Percentiles rank a stretch among this genome's conserved stretches.
phyloP scores from a whole-genome alignment of 2,329 filamentous ascomycete genomes.

The Calycina marina region DNA sequence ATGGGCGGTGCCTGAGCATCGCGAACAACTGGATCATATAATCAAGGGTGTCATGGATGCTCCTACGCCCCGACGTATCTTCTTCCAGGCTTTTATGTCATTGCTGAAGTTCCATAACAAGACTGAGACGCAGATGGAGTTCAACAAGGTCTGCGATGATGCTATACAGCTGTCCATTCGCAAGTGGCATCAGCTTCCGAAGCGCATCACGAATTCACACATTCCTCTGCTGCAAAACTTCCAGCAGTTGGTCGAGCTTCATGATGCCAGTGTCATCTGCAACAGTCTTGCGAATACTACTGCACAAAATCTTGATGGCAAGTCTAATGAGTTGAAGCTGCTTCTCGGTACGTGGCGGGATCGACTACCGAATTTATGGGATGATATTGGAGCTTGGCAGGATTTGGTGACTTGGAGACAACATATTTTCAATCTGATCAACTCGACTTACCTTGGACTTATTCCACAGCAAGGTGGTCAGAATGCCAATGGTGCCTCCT shows the following conservation, averaged over 20 bases:
- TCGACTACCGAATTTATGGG: conserved; percentile 91
- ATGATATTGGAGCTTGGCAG: conserved; percentile 98
- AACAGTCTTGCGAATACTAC: conserved; percentile 78
- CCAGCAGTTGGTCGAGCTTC: conserved; percentile 91
- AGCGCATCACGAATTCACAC: conserved; percentile 84
- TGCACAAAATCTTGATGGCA: conserved; percentile 72
- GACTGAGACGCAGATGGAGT: conserved; percentile 65
- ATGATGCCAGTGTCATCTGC: conserved; percentile 95
- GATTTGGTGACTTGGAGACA: conserved; percentile 99
- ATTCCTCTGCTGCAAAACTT: conserved; percentile 94
- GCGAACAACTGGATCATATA: conserved; percentile 79
- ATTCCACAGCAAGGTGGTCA: conserved; percentile 59
- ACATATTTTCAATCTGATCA: conserved; percentile 96
- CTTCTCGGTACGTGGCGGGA: conserved; percentile 92
- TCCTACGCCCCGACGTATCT: conserved; percentile 80
- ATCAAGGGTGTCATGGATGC: conserved; percentile 98
- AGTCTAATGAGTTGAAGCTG: conserved; percentile 90
- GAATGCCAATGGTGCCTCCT: conserved; percentile 79
- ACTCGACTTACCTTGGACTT: conserved; percentile 77
- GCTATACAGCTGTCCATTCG: conserved; percentile 93
- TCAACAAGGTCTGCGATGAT: conserved; percentile 84
- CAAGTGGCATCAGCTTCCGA: conserved; percentile 98
- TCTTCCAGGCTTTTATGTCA: conserved; percentile 98
- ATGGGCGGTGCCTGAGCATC: conserved; percentile 76
- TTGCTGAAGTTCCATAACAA: conserved; percentile 88